Base-by-base conservation (phyloP, 2,329 filamentous ascomycete genomes). In the Aspergillus texensis region DNA sequence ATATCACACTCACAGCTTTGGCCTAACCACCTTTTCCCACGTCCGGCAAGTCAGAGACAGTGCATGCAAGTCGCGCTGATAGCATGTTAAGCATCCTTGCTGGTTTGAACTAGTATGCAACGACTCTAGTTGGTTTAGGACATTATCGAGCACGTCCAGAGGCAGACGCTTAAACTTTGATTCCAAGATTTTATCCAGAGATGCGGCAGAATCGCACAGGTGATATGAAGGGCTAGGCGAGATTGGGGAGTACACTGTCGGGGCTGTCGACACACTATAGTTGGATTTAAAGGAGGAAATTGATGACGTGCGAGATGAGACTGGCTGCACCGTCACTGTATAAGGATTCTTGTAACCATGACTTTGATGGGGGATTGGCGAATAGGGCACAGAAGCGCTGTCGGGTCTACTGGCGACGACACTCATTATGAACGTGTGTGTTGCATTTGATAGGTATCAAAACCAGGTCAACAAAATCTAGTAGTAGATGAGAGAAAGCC, bases 11-110 rank as follows among this genome's bases (percentile, higher is more conserved):
- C 78, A 88, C 82, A 88, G 74, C 68, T 78, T 78, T 58, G 77
- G 75, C 67, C 81, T 80, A 12, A 84, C 84, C 16, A 80, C 80
- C 65, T 80, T 82, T 67, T 86, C 81, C 86, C 85, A 88, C n/a
- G 80, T 75, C 59, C 83, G 84, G 67, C 82, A 86, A 21, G 84
- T 85, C 65, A 87, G 72, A 55, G 83, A 81, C 34, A 88, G 75
- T 55, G 81, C 80, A 66, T 81, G 79, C 24, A 88, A 72, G 70
- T 88, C 86, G 61, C 79, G 79, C 66, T 86, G 78, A 65, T 84
- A 85, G 68, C 85, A 86, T 59, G 83, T 81, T 52, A 82, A 76
- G 70, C 86, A 87, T 39, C 82, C 78, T 26, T 75, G 69, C 43
- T 79, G 75, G 36, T 73, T 69, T 14, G 77, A 69, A 8, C 71